Evolutionary conservation across 75 land plant genomes (phyloP).

Genomic region (Picea sitchensis): DNA sequence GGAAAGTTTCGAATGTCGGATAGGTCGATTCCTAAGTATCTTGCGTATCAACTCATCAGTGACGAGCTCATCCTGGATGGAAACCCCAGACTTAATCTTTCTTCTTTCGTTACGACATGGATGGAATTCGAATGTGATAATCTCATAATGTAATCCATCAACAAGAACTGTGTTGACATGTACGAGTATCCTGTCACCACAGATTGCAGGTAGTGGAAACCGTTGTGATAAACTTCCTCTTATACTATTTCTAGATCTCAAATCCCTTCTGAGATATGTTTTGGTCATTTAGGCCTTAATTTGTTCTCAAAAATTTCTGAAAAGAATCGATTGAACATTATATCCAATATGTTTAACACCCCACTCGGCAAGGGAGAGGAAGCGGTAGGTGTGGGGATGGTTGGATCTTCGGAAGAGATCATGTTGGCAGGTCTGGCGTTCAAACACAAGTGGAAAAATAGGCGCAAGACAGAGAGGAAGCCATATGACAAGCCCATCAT

Average conservation of each 20-base stretch:
- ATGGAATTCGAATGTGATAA: too few relatives aligned
- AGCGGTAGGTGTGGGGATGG: conserved; percentile 49
- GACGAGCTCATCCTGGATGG: conserved; percentile 41
- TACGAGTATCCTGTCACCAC: too few relatives aligned
- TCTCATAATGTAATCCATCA: conserved; percentile 58
- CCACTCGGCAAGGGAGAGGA: conserved; percentile 36
- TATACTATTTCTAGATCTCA: too few relatives aligned
- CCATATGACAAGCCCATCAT: too few relatives aligned
- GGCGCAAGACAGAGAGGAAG: conserved; percentile 38
- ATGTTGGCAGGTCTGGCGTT: conserved; percentile 65
- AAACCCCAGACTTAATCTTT: conserved; percentile 34
- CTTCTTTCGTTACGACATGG: conserved; percentile 47
- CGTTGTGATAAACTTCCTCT: too few relatives aligned
- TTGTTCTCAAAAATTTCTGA: too few relatives aligned
- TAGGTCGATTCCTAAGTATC: conserved; percentile 22
- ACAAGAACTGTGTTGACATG: too few relatives aligned
- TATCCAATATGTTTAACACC: conserved; percentile 54
- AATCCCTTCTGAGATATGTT: too few relatives aligned
- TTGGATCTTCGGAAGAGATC: conserved; percentile 65
- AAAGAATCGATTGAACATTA: conserved; percentile 69
- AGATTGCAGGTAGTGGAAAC: too few relatives aligned
- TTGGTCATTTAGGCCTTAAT: too few relatives aligned
- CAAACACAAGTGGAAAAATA: conserved; percentile 59
- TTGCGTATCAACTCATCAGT: conserved; percentile 34
- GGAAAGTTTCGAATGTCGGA: conserved; percentile 14